Evolutionary conservation across 306 rosid species (phyloP), one percentile per base, ranked within the genome.

Genomic region (Psophocarpus tetragonolobus): DNA sequence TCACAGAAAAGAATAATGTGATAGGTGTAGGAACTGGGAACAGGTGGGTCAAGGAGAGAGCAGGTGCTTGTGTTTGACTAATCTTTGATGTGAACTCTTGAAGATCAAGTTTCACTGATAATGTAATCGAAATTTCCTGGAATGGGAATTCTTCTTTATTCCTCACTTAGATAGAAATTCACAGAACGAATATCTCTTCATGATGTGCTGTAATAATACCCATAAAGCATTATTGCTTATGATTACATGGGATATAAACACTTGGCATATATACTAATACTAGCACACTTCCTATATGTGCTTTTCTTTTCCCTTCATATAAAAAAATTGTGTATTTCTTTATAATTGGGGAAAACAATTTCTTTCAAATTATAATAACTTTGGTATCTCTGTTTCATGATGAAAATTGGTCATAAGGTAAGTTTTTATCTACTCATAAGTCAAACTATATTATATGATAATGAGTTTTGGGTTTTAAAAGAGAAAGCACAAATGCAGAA

Each of bases 31-130:
- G 30, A 35, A 8, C 48, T 32, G 54, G 69, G 67, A 81, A 75
- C 73, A 68, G 30, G 77, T 81, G 81, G 81, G 77, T 75, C 67
- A 58, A 45, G 60, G 13, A 12, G 47, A 81, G 63, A n/a, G 68
- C 66, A 58, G 36, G 38, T 58, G 73, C 81, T 36, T 75, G 29
- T 75, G 38, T 75, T 81, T 74, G 33, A 81, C 70, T 66, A 56
- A 41, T 67, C 45, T 67, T 74, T 56, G 26, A 74, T 54, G n/a
- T 23, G 41, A 56, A 32, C 51, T 29, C 54, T 44, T 81, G 47
- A 17, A 26, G 42, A 32, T 63, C 44, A 64, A 29, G 74, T 72
- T 61, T 64, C 61, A 20, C 14, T 29, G 6, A 11, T 35, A 61
- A 15, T 51, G 50, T 64, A 48, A 38, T 50, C 15, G 23, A 48